Conservation (phyloP, 805 yeast species). For the Yamadazyma kitorensis region DNA sequence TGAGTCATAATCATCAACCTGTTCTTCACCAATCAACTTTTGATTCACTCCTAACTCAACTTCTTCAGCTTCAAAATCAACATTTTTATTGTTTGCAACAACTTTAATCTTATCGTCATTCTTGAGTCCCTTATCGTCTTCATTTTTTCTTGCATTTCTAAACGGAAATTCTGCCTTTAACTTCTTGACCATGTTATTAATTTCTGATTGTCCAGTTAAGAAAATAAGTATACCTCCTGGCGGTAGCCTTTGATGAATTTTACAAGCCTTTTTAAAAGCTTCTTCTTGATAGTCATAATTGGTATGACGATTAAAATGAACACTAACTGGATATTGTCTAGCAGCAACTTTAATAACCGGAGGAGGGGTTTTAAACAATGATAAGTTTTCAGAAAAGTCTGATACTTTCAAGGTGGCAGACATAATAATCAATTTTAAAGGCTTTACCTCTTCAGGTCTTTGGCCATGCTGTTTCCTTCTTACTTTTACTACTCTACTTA, state of each 20-base stretch:
- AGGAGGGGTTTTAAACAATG: conserved; percentile 69
- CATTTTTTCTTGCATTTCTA: conserved; percentile 19
- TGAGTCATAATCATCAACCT: conserved; percentile 46
- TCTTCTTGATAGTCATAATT: conserved; percentile 79
- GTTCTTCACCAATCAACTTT: conserved; percentile 37
- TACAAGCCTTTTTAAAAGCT: conserved; percentile 78
- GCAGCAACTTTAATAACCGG: conserved; percentile 90
- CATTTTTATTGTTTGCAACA: conserved; percentile 39
- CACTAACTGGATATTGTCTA: conserved; percentile 89
- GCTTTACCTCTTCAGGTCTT: conserved; percentile 50
- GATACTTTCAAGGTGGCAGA: conserved; percentile 94
- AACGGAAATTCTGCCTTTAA: conserved; percentile 69
- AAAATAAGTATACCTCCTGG: conserved; percentile 92
- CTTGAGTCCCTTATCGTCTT: conserved; percentile 19
- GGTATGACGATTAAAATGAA: conserved; percentile 84
- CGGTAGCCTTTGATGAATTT: conserved; percentile 83
- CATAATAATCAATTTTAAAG: conserved; percentile 86
- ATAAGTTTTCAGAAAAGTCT: conserved; percentile 82
- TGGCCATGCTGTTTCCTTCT: conserved; percentile 52
- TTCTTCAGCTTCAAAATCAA: conserved; percentile 83
- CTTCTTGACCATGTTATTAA: conserved; percentile 67
- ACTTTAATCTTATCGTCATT: conserved; percentile 27
- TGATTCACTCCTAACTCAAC: conserved; percentile 63
- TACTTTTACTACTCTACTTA: conserved; percentile 78
- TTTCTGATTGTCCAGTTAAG: conserved; percentile 94